Evolutionary conservation across 129 eudicot genomes (phyloP).

Genomic region (Flaveria robusta): DNA sequence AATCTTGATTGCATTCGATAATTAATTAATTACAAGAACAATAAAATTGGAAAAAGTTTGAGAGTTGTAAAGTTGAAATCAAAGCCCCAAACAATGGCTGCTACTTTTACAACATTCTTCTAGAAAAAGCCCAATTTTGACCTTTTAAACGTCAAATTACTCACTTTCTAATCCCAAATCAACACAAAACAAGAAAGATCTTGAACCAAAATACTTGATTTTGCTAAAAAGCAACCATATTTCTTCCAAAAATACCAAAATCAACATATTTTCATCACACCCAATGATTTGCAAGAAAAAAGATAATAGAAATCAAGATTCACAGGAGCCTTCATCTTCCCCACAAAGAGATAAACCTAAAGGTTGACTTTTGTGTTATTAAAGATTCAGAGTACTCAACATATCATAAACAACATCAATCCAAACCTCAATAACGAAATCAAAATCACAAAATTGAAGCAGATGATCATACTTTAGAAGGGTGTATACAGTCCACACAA

Average conservation of each 20-base stretch:
- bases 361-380: background rate
- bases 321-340: no score
- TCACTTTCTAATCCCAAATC: background rate
- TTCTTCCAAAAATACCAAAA: background rate
- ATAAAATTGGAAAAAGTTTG: background rate
- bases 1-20: no score
- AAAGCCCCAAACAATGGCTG: background rate
- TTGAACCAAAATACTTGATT: background rate
- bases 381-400: background rate
- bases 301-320: no score
- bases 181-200: background rate
- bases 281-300: background rate
- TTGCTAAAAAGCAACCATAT: background rate
- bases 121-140: background rate
- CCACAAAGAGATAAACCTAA: background rate
- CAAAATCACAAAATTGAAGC: background rate
- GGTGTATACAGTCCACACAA: slow-evolving; percentile 84
- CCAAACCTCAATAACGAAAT: background rate
- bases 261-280: background rate
- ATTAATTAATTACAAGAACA: no score
- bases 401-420: slow-evolving; percentile 8
- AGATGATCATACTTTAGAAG: slow-evolving; percentile 66
- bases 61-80: background rate
- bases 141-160: background rate
- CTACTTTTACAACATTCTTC: background rate